A percentile compares a stretch with the other conserved stretches of the same genome.
Evolutionary conservation across 495 filamentous ascomycete species (phyloP).

Genomic region (Cairneyella variabilis): DNA sequence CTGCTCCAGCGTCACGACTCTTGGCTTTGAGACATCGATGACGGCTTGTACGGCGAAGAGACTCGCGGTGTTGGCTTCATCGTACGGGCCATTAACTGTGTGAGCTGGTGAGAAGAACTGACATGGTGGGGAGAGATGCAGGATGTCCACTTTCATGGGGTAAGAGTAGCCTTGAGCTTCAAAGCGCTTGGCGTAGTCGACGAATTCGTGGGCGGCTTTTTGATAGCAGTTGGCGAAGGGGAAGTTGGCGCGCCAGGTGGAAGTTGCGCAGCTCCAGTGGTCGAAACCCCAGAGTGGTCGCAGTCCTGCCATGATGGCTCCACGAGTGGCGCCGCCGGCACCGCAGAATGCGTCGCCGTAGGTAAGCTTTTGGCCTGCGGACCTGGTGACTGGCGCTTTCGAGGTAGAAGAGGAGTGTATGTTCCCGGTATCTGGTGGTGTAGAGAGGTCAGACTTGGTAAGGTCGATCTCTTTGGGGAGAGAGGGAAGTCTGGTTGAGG

Average conservation of each 20-base stretch:
- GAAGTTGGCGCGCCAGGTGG: conserved; percentile 61
- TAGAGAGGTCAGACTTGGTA: conserved; percentile 1
- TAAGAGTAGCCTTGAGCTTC: conserved; percentile 14
- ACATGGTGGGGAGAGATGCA: conserved; percentile 82
- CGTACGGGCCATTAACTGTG: conserved; percentile 57
- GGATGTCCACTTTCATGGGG: conserved; percentile 54
- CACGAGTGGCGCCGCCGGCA: conserved; percentile 69
- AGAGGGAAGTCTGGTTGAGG: no score
- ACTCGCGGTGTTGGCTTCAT: conserved; percentile 70
- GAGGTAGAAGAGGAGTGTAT: background rate
- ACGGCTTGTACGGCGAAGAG: conserved; percentile 61
- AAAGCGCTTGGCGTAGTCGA: conserved; percentile 26
- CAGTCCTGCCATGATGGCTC: conserved; percentile 60
- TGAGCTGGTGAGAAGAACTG: conserved; percentile 79
- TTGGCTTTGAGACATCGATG: conserved; percentile 56
- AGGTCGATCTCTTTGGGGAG: background rate
- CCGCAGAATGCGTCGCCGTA: conserved; percentile 54
- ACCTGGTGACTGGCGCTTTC: background rate
- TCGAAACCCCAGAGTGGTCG: conserved; percentile 62
- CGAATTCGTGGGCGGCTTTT: conserved; percentile 46
- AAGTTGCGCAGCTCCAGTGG: conserved; percentile 45
- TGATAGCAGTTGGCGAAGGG: conserved; percentile 36
- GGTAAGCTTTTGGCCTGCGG: conserved; percentile 19
- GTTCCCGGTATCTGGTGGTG: background rate
- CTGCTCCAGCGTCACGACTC: conserved; percentile 81